phyloP scores from a whole-genome alignment of 2,329 filamentous ascomycete genomes.

The Ascochyta clinopodiicola region DNA sequence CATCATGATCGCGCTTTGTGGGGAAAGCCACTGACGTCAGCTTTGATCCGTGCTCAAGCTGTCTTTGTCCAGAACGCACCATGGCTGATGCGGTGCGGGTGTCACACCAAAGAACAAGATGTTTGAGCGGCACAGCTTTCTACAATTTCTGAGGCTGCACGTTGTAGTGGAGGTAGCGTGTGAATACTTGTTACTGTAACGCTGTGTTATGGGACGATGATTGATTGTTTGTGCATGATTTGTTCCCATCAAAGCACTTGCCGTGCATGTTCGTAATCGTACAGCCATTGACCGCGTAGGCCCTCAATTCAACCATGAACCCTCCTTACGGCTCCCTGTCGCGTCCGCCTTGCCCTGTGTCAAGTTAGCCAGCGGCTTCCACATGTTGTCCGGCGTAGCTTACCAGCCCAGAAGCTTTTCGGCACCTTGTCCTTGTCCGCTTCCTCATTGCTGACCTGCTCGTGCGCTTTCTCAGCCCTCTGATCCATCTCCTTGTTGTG shows the following conservation, averaged over 20 bases:
- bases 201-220: too few relatives aligned
- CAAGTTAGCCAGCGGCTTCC: slow-evolving; percentile 14
- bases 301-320: neutral
- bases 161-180: neutral
- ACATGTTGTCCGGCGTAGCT: slow-evolving; percentile 15
- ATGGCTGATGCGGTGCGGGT: neutral
- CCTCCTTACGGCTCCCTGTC: slow-evolving; percentile 30
- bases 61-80: slow-evolving; percentile 6
- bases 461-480: slow-evolving; percentile 51
- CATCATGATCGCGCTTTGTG: slow-evolving; percentile 34
- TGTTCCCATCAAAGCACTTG: neutral
- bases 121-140: neutral
- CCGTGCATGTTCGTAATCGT: neutral
- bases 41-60: slow-evolving; percentile 23
- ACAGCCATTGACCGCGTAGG: neutral
- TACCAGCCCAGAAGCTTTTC: slow-evolving; percentile 50
- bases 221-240: neutral
- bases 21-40: slow-evolving; percentile 31
- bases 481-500: slow-evolving; percentile 55
- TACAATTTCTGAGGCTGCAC: neutral
- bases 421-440: slow-evolving; percentile 51
- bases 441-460: slow-evolving; percentile 47
- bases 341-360: slow-evolving; percentile 36
- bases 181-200: neutral
- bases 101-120: slow-evolving; percentile 8